A percentile compares a stretch with the other conserved stretches of the same genome.
These are phyloP conservation scores for Pelargonium myrrhifolium DNA, from an alignment of 441 rosid species.

Conservation along the genomic window DNA sequence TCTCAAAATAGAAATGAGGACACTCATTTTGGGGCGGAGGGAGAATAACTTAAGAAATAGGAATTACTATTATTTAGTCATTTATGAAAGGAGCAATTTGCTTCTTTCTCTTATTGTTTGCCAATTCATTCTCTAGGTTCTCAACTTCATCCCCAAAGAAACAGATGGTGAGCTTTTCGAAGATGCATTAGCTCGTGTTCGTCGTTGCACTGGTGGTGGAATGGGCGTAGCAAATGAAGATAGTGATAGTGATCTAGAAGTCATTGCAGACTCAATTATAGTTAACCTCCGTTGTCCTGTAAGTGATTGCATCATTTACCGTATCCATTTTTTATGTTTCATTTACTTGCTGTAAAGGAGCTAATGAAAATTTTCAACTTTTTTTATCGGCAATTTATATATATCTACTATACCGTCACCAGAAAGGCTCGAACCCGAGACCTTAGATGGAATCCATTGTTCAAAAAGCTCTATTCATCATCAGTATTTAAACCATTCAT, in stretches of 20 bases:
- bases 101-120: not conserved
- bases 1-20: too few species aligned
- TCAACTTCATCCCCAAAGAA: constrained; percentile 22
- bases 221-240: constrained; percentile 20
- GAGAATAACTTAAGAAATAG: too few species aligned
- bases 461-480: not conserved
- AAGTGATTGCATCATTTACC: constrained; percentile 11
- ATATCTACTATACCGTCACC: too few species aligned
- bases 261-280: constrained; percentile 24
- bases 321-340: not conserved
- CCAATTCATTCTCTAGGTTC: constrained; percentile 17
- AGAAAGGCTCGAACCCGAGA: too few species aligned
- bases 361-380: not conserved
- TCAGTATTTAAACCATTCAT: not conserved
- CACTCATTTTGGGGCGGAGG: too few species aligned
- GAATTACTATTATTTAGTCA: too few species aligned
- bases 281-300: constrained; percentile 29
- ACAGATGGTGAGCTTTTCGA: constrained; percentile 24
- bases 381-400: too few species aligned
- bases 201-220: constrained; percentile 29
- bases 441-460: too few species aligned
- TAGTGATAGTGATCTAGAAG: constrained; percentile 29
- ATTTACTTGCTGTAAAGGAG: not conserved
- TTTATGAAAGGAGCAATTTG: too few species aligned
- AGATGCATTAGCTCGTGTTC: constrained; percentile 25